These are phyloP conservation scores for Tricholoma flavovirens DNA, from an alignment of 768 basidiomycete genomes.

Conservation along the genomic window DNA sequence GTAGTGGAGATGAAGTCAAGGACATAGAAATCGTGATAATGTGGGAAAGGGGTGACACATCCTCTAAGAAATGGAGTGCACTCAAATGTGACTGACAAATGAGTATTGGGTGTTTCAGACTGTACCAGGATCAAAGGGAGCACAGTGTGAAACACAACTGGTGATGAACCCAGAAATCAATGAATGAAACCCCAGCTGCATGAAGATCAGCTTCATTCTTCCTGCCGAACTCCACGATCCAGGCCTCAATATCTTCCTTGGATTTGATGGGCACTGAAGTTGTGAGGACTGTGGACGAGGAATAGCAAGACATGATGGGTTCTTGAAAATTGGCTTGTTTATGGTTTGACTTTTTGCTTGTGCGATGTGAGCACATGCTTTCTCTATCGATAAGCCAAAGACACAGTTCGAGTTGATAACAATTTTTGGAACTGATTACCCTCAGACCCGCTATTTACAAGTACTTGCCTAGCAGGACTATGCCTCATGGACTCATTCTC, in stretches of 20 bases:
- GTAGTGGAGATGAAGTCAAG: constrained; percentile 11
- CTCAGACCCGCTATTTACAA: too few species aligned
- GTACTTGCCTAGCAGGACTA: too few species aligned
- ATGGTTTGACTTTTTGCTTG: neutral
- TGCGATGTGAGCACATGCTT: too few species aligned
- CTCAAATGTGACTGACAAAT: constrained; percentile 8
- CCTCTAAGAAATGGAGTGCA: constrained; percentile 11
- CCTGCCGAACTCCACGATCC: constrained; percentile 8
- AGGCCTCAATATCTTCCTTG: constrained; percentile 4
- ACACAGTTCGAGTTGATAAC: too few species aligned
- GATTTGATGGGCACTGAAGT: constrained; percentile 3
- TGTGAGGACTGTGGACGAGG: constrained; percentile 4
- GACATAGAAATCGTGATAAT: constrained; percentile 6
- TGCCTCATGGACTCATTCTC: too few species aligned
- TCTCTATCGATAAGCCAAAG: too few species aligned
- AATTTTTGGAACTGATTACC: too few species aligned
- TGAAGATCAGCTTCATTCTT: constrained; percentile 4
- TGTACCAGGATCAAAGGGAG: constrained; percentile 9
- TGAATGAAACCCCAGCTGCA: constrained; percentile 10
- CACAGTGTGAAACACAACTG: neutral
- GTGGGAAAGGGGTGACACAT: constrained; percentile 11
- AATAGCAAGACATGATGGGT: constrained; percentile 2
- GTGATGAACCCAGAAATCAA: constrained; percentile 9
- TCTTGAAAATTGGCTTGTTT: neutral
- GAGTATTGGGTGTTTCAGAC: constrained; percentile 11